Evolutionary conservation across 768 basidiomycete genomes (phyloP).

Genomic region (Kwoniella sp.): DNA sequence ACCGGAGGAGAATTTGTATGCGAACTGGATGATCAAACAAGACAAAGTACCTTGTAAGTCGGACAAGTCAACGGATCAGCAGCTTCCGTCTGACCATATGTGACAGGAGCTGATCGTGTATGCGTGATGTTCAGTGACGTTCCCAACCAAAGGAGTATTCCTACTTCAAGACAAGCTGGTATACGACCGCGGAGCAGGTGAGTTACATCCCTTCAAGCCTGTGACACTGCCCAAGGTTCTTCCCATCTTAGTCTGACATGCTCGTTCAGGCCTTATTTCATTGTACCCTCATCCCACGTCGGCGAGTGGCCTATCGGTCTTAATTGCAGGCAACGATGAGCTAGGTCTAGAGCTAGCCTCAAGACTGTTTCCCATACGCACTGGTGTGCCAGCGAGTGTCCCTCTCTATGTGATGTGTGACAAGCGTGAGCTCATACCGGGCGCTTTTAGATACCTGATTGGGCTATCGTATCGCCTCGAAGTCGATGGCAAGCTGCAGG

Average conservation of each 20-base stretch:
- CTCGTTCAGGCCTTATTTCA: conserved; percentile 62
- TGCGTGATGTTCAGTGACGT: conserved; percentile 27
- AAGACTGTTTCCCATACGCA: conserved; percentile 80
- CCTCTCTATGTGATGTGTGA: not conserved
- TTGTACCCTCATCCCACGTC: conserved; percentile 67
- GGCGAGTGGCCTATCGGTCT: conserved; percentile 58
- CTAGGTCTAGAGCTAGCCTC: conserved; percentile 68
- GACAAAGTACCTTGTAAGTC: conserved; percentile 67
- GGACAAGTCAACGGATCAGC: too few species aligned
- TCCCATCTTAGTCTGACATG: conserved; percentile 23
- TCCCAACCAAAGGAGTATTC: conserved; percentile 35
- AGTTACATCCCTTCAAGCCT: not conserved
- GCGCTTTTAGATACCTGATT: conserved; percentile 63
- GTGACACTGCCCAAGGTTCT: not conserved
- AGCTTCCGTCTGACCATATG: too few species aligned
- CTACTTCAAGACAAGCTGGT: conserved; percentile 28
- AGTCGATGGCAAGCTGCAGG: conserved; percentile 68
- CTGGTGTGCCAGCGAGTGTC: conserved; percentile 64
- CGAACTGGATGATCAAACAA: conserved; percentile 44
- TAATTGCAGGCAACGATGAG: conserved; percentile 65
- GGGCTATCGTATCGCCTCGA: conserved; percentile 65
- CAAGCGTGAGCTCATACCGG: not conserved
- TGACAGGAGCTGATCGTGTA: conserved; percentile 1
- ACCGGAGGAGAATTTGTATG: conserved; percentile 40
- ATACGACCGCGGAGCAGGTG: conserved; percentile 34